phyloP scores from a whole-genome alignment of 805 yeast genomes.

The Ogataea sp. region DNA sequence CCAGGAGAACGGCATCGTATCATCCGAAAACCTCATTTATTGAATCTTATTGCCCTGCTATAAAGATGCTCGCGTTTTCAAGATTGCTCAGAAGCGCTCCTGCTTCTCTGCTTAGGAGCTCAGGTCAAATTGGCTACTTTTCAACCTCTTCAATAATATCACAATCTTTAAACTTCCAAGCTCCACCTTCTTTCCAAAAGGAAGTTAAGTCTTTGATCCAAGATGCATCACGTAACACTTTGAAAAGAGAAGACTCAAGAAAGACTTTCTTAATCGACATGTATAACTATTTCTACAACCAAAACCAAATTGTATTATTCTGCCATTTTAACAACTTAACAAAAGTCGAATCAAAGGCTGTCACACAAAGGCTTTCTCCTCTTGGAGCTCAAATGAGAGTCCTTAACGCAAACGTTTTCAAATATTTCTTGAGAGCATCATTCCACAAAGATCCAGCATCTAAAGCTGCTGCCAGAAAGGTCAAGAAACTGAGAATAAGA shows the following conservation, averaged over 20 bases:
- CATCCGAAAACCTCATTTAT: too few species aligned
- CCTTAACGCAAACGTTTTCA: constrained; percentile 61
- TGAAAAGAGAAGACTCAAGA: constrained; percentile 62
- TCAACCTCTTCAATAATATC: constrained; percentile 1
- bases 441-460: constrained; percentile 69
- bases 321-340: constrained; percentile 79
- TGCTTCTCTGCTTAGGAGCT: neutral
- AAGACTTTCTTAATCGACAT: constrained; percentile 81
- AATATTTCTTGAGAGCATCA: constrained; percentile 68
- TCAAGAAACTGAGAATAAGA: constrained; percentile 30
- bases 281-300: constrained; percentile 64
- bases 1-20: too few species aligned
- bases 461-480: constrained; percentile 32
- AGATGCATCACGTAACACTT: constrained; percentile 22
- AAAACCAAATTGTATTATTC: constrained; percentile 62
- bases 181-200: neutral
- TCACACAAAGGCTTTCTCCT: constrained; percentile 52
- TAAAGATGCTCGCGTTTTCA: neutral
- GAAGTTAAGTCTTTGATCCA: too few species aligned
- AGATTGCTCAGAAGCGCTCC: neutral
- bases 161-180: neutral
- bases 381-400: constrained; percentile 67
- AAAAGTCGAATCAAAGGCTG: constrained; percentile 55
- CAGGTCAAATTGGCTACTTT: constrained; percentile 1
- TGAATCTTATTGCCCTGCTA: too few species aligned